Percentiles rank a stretch among this genome's conserved stretches.
Conservation (phyloP, 164 flowering plant species). For the Tetracentron sinense region DNA sequence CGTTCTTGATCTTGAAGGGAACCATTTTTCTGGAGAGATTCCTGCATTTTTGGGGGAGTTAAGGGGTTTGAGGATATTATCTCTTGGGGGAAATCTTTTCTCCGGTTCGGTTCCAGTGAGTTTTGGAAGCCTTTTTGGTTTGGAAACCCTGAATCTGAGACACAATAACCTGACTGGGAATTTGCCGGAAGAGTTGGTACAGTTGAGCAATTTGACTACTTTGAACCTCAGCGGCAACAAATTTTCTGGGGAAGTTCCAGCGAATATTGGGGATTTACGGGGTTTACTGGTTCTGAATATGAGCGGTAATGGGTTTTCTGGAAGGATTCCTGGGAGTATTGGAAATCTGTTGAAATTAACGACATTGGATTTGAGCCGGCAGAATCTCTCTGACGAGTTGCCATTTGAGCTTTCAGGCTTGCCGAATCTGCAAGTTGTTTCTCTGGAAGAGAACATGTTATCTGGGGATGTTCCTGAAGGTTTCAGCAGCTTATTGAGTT, state of each 20-base stretch:
- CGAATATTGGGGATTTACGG: conserved; percentile 34
- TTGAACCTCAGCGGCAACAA: conserved; percentile 45
- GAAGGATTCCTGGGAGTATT: conserved; percentile 41
- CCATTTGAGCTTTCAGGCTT: conserved; percentile 50
- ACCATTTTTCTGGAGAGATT: conserved; percentile 40
- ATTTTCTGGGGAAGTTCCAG: conserved; percentile 37
- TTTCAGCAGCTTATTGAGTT: conserved; percentile 49
- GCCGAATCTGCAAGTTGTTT: conserved; percentile 52
- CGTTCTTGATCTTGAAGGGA: conserved; percentile 35
- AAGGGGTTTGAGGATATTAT: conserved; percentile 35
- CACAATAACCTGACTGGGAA: conserved; percentile 35
- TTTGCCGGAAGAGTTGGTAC: conserved; percentile 28
- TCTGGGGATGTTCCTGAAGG: conserved; percentile 61
- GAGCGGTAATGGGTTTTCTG: conserved; percentile 45
- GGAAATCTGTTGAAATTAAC: conserved; percentile 44
- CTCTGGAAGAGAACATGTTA: conserved; percentile 47
- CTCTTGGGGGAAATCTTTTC: conserved; percentile 55
- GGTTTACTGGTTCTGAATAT: conserved; percentile 39
- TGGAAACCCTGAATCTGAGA: conserved; percentile 33
- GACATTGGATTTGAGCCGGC: conserved; percentile 49
- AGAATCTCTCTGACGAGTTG: conserved; percentile 47
- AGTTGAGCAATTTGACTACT: conserved; percentile 39
- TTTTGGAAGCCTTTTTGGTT: conserved; percentile 29
- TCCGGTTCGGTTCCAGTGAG: conserved; percentile 44
- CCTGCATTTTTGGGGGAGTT: conserved; percentile 40